A percentile compares a stretch with the other conserved stretches of the same genome.
Conservation (phyloP, 441 rosid species). For the Geranium incanum region DNA sequence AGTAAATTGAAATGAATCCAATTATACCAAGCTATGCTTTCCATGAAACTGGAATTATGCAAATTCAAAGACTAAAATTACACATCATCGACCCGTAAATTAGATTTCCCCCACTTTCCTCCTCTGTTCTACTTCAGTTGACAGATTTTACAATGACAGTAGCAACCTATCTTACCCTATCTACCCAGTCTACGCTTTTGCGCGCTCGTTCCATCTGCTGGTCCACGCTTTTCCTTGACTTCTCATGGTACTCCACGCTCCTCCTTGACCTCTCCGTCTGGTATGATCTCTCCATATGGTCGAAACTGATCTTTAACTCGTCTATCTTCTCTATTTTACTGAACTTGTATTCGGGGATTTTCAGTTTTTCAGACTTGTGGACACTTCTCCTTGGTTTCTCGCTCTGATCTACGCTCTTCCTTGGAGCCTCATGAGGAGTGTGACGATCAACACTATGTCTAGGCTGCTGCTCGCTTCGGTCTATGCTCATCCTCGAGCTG, state of each 20-base stretch:
- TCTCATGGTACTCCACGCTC: slow-evolving; percentile 56
- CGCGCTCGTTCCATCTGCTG: slow-evolving; percentile 46
- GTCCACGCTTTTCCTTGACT: slow-evolving; percentile 36
- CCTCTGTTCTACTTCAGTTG: background rate
- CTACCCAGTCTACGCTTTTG: slow-evolving; percentile 61
- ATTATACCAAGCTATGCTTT: slow-evolving; percentile 1
- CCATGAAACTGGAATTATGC: background rate
- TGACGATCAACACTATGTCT: slow-evolving; percentile 52
- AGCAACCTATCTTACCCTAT: slow-evolving; percentile 31
- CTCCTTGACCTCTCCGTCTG: slow-evolving; percentile 58
- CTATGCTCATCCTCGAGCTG: slow-evolving; percentile 46
- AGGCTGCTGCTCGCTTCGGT: slow-evolving; percentile 37
- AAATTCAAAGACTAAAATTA: slow-evolving; percentile 1
- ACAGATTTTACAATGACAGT: background rate
- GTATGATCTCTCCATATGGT: slow-evolving; percentile 51
- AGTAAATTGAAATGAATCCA: background rate
- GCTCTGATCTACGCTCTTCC: slow-evolving; percentile 49
- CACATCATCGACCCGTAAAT: background rate
- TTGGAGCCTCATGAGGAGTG: slow-evolving; percentile 27
- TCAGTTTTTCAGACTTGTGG: slow-evolving; percentile 36
- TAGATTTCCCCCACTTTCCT: background rate
- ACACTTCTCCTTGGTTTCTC: slow-evolving; percentile 50
- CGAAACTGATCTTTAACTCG: slow-evolving; percentile 40
- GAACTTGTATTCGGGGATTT: slow-evolving; percentile 61
- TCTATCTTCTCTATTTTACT: slow-evolving; percentile 49